A percentile compares a stretch with the other conserved stretches of the same genome.
Evolutionary conservation across 305 asterid species (phyloP).

Genomic region (Withania somnifera): DNA sequence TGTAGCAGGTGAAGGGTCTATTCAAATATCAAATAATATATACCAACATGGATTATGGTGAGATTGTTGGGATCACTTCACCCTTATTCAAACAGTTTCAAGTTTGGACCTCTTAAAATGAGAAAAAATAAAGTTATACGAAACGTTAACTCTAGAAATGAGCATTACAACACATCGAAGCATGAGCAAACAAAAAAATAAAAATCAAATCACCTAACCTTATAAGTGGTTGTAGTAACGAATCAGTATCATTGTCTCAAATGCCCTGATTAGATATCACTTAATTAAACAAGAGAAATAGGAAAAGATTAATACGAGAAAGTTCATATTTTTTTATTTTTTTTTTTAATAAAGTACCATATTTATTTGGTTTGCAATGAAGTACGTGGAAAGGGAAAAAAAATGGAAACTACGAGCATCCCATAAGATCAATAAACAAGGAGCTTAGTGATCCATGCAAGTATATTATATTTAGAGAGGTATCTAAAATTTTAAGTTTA

Average conservation of each 20-base stretch:
- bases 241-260: background rate
- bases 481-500: background rate
- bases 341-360: background rate
- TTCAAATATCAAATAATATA: background rate
- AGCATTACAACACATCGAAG: no score
- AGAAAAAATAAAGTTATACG: no score
- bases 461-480: background rate
- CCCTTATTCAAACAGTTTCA: no score
- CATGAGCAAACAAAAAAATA: no score
- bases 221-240: background rate
- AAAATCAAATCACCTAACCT: background rate
- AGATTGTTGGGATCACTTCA: no score
- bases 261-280: background rate
- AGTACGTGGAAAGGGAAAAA: background rate
- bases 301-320: background rate
- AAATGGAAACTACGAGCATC: background rate
- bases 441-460: background rate
- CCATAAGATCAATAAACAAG: background rate
- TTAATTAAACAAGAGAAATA: background rate
- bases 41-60: no score
- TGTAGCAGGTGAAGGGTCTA: background rate
- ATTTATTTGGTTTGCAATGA: background rate
- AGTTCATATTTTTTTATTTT: background rate
- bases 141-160: no score
- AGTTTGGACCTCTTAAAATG: no score